Evolutionary conservation across 2,329 filamentous ascomycete species (phyloP), one percentile per base, ranked within the genome.

Genomic region (Beauveria pseudobassiana): DNA sequence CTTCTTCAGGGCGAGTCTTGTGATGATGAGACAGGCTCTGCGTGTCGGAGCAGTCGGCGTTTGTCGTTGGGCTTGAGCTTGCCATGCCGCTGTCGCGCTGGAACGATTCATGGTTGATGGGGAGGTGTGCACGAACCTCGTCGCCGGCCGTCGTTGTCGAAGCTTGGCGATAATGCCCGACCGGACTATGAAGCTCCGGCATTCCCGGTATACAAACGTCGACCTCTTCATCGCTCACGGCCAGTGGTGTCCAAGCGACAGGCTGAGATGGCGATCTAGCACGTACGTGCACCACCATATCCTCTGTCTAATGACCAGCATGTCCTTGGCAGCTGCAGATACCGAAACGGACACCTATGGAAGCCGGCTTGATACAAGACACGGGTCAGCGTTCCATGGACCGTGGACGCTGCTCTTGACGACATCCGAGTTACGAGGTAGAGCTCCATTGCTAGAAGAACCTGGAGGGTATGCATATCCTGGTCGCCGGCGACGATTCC

Each of bases 341-440:
- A 82, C 7, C 80, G 78, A 61, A 78, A 77, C 0, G 80, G 80
- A 64, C 80, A 82, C 3, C 80, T 73, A 65, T 82, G 80, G 7
- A 82, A 72, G 5, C 80, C 80, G 1, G 78, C 75, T 64, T 81
- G 79, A 26, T 79, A 77, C 52, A 82, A 74, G 6, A 76, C 74
- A 49, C 78, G 76, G 4, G 77, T 69, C 7, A 82, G 70, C 22
- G 77, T 72, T 5, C 80, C 80, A 26, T 78, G 77, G 6, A 82
- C 72, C 0, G 77, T 78, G 0, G 78, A 80, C 1, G 80, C 79
- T 8, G 76, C 74, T 24, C 79, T 75, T 7, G 82, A 71, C 2
- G 79, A 78, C 75, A 82, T 78, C 4, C 69, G 76, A 0, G 76
- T 74, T 2, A 79, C 72, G 2, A 82, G 74, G 61, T 80, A 81